Evolutionary conservation across 78 protist genomes (phyloP).

Genomic region (Polysphondylium violaceum): DNA sequence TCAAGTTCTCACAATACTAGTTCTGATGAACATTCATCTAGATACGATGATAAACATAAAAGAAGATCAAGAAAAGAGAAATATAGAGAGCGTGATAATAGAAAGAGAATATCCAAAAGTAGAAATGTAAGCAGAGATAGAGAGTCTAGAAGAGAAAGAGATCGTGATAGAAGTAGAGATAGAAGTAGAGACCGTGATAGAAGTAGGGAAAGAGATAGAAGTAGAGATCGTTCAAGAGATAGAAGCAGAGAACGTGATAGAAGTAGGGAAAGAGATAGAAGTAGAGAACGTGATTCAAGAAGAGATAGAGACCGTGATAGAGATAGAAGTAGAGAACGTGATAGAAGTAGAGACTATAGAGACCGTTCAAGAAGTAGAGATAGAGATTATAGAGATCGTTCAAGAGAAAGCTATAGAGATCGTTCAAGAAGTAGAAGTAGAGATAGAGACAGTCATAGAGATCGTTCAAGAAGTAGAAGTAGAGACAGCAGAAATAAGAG

Average conservation of each 20-base stretch:
- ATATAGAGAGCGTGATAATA: conserved; percentile 14
- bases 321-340: not conserved
- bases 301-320: conserved; percentile 39
- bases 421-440: conserved; percentile 22
- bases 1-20: conserved; percentile 19
- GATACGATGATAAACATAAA: conserved; percentile 11
- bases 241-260: conserved; percentile 9
- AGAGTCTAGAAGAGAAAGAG: conserved; percentile 1
- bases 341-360: not conserved
- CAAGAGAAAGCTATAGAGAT: not conserved
- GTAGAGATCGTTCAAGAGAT: conserved; percentile 31
- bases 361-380: conserved; percentile 12
- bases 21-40: conserved; percentile 35
- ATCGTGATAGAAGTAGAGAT: not conserved
- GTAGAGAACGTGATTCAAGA: conserved; percentile 4
- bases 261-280: conserved; percentile 5
- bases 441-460: conserved; percentile 16
- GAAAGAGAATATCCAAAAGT: too few species aligned
- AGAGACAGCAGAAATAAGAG: conserved; percentile 17
- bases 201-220: conserved; percentile 17
- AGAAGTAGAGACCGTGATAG: conserved; percentile 45
- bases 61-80: conserved; percentile 22
- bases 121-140: too few species aligned
- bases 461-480: conserved; percentile 18
- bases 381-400: conserved; percentile 19